phyloP scores from a whole-genome alignment of 345 rosid species.

The Lumnitzera littorea region DNA sequence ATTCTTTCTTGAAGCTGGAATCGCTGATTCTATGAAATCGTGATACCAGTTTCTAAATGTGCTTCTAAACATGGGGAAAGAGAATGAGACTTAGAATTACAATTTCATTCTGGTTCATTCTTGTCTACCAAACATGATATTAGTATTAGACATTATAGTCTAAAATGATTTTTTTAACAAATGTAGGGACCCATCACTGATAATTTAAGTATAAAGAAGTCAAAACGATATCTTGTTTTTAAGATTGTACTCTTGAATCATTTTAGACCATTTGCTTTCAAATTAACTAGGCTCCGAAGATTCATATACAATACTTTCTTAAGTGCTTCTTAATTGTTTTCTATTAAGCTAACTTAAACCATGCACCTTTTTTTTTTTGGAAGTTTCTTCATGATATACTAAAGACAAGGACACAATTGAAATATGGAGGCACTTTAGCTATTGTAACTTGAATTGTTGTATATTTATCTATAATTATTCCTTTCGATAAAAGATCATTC shows the following conservation, averaged over 20 bases:
- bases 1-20: too few species aligned
- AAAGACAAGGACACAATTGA: slow-evolving; percentile 31
- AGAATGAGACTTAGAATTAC: too few species aligned
- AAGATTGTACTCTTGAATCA: slow-evolving; percentile 28
- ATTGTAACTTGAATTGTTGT: slow-evolving; percentile 27
- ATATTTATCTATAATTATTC: slow-evolving; percentile 34
- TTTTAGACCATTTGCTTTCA: slow-evolving; percentile 43
- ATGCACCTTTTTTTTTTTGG: slow-evolving; percentile 16
- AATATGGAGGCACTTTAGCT: slow-evolving; percentile 48
- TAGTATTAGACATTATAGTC: slow-evolving; percentile 22
- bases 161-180: slow-evolving; percentile 35
- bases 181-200: slow-evolving; percentile 36
- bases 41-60: too few species aligned
- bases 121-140: too few species aligned
- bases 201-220: slow-evolving; percentile 36
- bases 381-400: slow-evolving; percentile 29
- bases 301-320: slow-evolving; percentile 12
- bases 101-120: too few species aligned
- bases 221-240: slow-evolving; percentile 28
- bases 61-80: too few species aligned
- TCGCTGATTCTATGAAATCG: too few species aligned
- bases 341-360: slow-evolving; percentile 24
- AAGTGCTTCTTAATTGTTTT: slow-evolving; percentile 27
- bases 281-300: slow-evolving; percentile 36
- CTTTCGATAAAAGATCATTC: slow-evolving; percentile 43